Evolutionary conservation across 192 early-diverging fungal species (phyloP).

Genomic region (Coemansia sp.): DNA sequence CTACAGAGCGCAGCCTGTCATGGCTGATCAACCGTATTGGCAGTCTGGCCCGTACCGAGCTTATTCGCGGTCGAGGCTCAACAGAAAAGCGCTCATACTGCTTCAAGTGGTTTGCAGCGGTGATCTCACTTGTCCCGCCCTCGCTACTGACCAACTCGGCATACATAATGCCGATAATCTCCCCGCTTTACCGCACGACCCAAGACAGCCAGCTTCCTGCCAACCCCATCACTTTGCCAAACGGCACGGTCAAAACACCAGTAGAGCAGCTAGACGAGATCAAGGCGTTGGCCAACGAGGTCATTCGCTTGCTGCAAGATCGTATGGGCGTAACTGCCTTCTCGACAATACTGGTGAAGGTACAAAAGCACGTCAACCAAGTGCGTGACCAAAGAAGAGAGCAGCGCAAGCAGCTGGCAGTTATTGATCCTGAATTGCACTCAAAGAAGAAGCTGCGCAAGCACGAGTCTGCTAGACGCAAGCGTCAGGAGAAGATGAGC

Average conservation of each 20-base stretch:
- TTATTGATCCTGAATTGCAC: slow-evolving; percentile 67
- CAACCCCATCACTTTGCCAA: slow-evolving; percentile 4
- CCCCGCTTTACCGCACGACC: slow-evolving; percentile 77
- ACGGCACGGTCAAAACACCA: slow-evolving; percentile 19
- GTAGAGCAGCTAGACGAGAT: slow-evolving; percentile 61
- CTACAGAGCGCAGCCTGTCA: slow-evolving; percentile 33
- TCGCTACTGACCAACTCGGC: slow-evolving; percentile 54
- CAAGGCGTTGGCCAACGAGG: slow-evolving; percentile 74
- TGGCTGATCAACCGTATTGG: slow-evolving; percentile 51
- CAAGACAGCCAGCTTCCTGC: slow-evolving; percentile 55
- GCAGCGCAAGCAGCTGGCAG: slow-evolving; percentile 58
- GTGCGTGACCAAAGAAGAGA: slow-evolving; percentile 65
- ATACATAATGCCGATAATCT: slow-evolving; percentile 70
- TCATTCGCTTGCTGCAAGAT: slow-evolving; percentile 71
- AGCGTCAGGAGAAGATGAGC: slow-evolving; percentile 67
- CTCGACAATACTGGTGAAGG: slow-evolving; percentile 62
- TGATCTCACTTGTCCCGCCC: slow-evolving; percentile 63
- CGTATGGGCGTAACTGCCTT: slow-evolving; percentile 73
- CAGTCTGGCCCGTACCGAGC: slow-evolving; percentile 40
- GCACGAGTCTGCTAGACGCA: slow-evolving; percentile 67
- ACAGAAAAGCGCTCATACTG: slow-evolving; percentile 65
- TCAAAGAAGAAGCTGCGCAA: slow-evolving; percentile 69
- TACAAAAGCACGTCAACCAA: slow-evolving; percentile 62
- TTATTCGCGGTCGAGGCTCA: slow-evolving; percentile 34
- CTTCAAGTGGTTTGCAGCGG: slow-evolving; percentile 93